Evolutionary conservation across 768 basidiomycete genomes (phyloP), one percentile per base, ranked within the genome.

Genomic region (Boletus speciosus): DNA sequence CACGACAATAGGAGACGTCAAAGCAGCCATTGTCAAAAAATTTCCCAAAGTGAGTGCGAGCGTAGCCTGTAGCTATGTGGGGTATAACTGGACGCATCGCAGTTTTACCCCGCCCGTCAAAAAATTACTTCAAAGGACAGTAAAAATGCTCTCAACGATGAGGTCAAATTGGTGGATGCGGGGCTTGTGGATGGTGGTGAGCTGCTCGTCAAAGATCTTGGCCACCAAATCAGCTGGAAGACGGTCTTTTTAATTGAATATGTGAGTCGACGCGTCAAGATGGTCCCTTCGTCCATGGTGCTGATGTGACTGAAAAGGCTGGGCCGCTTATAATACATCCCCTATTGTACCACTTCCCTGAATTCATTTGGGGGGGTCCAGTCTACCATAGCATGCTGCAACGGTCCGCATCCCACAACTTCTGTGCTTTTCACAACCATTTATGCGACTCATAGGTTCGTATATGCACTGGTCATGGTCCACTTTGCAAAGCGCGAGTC

Each of bases 181-280:
- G 82, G 81, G 0, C 66, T 91, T 4, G 64, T 62, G 10, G 78
- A 85, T 19, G 85, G 81, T 10, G 79, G 78, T n/a, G 83, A 86
- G 54, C 63, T 98, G 36, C 71, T 79, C 36, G 77, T 94, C 55
- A 97, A 97, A 71, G 97, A 98, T 71, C 74, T 98, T 31, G 97
- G 97, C 0, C 81, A 87, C 7, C 97, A 99, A 70, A 75, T 96
- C 42, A 80, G 83, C 63, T 98, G 95, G 90, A 80, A 78, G 63
- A 89, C 88, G 0, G 92, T 98, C 16, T 98, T 93, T 70, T 67
- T 98, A 47, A 75, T 89, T 47, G 97, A 99, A 95, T 99, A 98
- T 65, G 95, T 95, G 73, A 65, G 93, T 70, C 10, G 23, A 36
- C 23, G 31, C 19, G 52, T 51, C 51, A 36, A 47, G 10, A 11